phyloP scores from a whole-genome alignment of 176 grass and related monocot genomes.

The Echinochloa phyllopogon region DNA sequence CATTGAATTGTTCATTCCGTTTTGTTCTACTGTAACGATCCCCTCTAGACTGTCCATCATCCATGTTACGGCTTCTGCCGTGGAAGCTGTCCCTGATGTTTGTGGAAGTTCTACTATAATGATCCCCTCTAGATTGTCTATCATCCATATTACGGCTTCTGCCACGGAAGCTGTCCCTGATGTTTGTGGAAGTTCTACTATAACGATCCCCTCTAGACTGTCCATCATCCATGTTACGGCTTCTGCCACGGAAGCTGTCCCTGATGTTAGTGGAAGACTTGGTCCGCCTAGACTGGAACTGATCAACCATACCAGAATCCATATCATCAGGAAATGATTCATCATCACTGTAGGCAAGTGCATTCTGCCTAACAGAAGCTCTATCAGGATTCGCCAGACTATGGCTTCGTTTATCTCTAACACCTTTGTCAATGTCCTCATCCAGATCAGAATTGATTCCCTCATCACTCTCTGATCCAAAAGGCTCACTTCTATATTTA shows the following conservation, averaged over 20 bases:
- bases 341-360: constrained; percentile 54
- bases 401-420: constrained; percentile 35
- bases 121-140: constrained; percentile 26
- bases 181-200: constrained; percentile 14
- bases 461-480: constrained; percentile 46
- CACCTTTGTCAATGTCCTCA: constrained; percentile 50
- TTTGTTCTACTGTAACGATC: constrained; percentile 32
- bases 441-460: constrained; percentile 66
- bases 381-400: constrained; percentile 28
- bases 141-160: constrained; percentile 25
- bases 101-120: constrained; percentile 37
- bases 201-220: constrained; percentile 10
- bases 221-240: constrained; percentile 32
- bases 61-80: constrained; percentile 17
- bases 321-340: constrained; percentile 48
- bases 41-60: constrained; percentile 33
- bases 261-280: constrained; percentile 35
- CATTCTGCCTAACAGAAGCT: constrained; percentile 26
- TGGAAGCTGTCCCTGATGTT: constrained; percentile 17
- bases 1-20: constrained; percentile 36
- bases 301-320: constrained; percentile 49
- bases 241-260: constrained; percentile 29
- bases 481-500: constrained; percentile 34
- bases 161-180: constrained; percentile 15
- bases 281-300: constrained; percentile 40